Percentiles rank a stretch among this genome's conserved stretches.
phyloP scores from a whole-genome alignment of 176 grass and related monocot genomes.

The Carex pumila region DNA sequence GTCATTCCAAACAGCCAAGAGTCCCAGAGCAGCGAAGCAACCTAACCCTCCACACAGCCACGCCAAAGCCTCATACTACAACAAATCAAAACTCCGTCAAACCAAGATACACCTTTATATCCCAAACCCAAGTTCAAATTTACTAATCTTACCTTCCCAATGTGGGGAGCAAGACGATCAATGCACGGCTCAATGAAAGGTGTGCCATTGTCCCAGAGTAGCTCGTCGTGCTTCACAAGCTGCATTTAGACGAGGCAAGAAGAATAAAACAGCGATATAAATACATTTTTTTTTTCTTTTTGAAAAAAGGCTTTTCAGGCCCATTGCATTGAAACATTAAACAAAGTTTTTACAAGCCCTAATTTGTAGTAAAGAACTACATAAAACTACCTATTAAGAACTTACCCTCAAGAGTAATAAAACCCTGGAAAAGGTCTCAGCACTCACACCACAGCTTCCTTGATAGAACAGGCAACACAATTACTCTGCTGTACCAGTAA shows the following conservation, averaged over 20 bases:
- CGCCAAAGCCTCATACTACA: constrained; percentile 80
- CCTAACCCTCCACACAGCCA: constrained; percentile 86
- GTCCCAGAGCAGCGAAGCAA: constrained; percentile 60
- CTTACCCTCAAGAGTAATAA: no score
- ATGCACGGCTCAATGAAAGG: constrained; percentile 86
- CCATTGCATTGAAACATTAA: no score
- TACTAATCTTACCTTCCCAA: constrained; percentile 63
- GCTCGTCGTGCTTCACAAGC: constrained; percentile 62
- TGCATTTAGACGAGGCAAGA: constrained; percentile 18
- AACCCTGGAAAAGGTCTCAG: no score
- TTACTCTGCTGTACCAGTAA: no score
- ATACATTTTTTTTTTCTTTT: not conserved
- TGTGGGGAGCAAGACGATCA: constrained; percentile 80
- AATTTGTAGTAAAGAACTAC: no score
- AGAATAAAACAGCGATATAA: constrained; percentile 6
- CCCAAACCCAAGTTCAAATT: not conserved
- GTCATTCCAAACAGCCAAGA: constrained; percentile 62
- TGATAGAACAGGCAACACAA: no score
- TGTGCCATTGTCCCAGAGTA: constrained; percentile 96
- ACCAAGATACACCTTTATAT: not conserved
- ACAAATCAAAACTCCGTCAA: constrained; percentile 27
- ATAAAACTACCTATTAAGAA: no score
- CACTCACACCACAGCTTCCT: no score
- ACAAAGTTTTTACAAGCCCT: no score
- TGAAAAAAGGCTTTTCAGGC: no score